A percentile compares a stretch with the other conserved stretches of the same genome.
Conservation (phyloP, 2,329 filamentous ascomycete species). For the Sporothrix sp. region DNA sequence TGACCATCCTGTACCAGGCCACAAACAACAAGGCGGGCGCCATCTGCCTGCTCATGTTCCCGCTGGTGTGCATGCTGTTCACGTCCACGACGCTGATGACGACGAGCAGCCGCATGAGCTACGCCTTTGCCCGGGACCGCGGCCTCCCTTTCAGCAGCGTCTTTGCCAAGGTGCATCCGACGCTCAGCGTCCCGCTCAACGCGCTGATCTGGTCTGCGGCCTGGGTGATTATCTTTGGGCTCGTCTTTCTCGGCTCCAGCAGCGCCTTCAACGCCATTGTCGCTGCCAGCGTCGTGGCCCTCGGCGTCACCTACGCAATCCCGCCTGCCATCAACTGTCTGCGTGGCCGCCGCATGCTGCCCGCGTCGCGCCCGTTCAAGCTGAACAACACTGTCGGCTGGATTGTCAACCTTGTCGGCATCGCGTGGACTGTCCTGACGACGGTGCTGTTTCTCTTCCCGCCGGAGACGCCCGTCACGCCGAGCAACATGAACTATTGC, state of each 20-base stretch:
- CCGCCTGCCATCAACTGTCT: constrained; percentile 61
- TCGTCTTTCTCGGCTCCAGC: constrained; percentile 50
- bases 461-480: constrained; percentile 52
- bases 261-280: constrained; percentile 50
- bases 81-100: constrained; percentile 56
- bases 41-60: constrained; percentile 57
- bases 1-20: constrained; percentile 44
- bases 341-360: constrained; percentile 55
- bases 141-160: constrained; percentile 53
- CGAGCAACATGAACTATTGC: constrained; percentile 57
- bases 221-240: constrained; percentile 44
- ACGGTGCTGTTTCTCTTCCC: constrained; percentile 69
- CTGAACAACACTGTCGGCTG: constrained; percentile 29
- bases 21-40: constrained; percentile 52
- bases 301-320: constrained; percentile 65
- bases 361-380: constrained; percentile 34
- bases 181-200: constrained; percentile 56
- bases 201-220: constrained; percentile 47
- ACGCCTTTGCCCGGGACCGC: constrained; percentile 57
- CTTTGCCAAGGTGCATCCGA: constrained; percentile 52
- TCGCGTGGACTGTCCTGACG: constrained; percentile 58
- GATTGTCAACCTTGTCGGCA: constrained; percentile 35
- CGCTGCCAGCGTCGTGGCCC: constrained; percentile 36
- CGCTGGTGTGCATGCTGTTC: constrained; percentile 53
- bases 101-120: constrained; percentile 47